These are phyloP conservation scores for Oryza glumipatula DNA, from an alignment of 176 grass and related monocot genomes.

Conservation along the genomic window DNA sequence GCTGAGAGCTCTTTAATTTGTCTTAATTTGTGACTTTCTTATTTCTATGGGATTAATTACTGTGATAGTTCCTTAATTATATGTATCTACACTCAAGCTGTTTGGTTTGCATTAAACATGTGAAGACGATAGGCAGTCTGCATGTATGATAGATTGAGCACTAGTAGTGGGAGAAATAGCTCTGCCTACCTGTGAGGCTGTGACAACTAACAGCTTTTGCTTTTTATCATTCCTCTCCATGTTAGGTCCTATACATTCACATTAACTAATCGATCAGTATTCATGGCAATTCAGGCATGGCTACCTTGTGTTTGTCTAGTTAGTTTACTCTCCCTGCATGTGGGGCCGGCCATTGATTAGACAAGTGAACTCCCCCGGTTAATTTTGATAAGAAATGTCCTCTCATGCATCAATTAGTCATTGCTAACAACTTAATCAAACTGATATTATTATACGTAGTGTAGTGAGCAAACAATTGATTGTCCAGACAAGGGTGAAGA, in stretches of 20 bases:
- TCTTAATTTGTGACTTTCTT: background rate
- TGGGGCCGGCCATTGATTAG: background rate
- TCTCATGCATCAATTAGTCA: background rate
- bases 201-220: conserved; percentile 22
- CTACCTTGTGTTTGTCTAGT: background rate
- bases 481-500: background rate
- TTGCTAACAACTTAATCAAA: conserved; percentile 23
- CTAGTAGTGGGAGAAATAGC: conserved; percentile 5
- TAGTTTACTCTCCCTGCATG: background rate
- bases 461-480: background rate
- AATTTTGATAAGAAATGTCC: conserved; percentile 1
- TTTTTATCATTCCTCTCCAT: conserved; percentile 44
- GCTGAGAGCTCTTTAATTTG: background rate
- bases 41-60: background rate
- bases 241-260: conserved; percentile 16
- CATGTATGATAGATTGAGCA: background rate
- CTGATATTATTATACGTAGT: background rate
- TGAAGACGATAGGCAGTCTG: conserved; percentile 2
- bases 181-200: background rate
- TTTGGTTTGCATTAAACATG: conserved; percentile 24
- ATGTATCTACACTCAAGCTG: conserved; percentile 44
- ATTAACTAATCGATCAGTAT: conserved; percentile 10
- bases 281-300: background rate
- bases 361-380: background rate
- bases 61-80: background rate